Evolutionary conservation across 345 rosid genomes (phyloP), one percentile per base, ranked within the genome.

Genomic region (Laguncularia racemosa): DNA sequence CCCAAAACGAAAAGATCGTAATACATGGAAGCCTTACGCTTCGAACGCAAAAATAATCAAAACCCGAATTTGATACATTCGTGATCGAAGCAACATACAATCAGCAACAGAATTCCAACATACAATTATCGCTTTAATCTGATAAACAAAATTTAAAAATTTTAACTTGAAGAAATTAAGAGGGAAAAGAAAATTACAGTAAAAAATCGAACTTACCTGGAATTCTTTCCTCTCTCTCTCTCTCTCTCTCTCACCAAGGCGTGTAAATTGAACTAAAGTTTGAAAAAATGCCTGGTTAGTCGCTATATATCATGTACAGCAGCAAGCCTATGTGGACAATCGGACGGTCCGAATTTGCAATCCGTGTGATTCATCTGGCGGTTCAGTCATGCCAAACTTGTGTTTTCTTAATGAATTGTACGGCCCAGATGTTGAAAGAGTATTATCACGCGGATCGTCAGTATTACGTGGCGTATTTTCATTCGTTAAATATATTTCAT

Each of bases 291-390:
- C 0, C 14, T 28, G 50, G 59, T 57, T 3, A 20, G 43, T 14
- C 19, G 14, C 4, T 64, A 64, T 73, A 56, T 65, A 71, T 68
- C 47, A 21, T 20, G 28, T 9, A 11, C 55, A 43, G 40, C 16
- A 48, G 17, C 2, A 8, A 48, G 17, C 12, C 12, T 46, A 48
- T 10, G 62, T 28, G 52, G 11, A 16, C 6, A 54, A 73, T 64
- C 70, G 62, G 76, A 78, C 75, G 82, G 77, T 38, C 53, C 60
- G 1, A 71, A 57, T 63, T 16, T 23, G 60, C 61, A 65, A 71
- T 75, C 70, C 76, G 20, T 88, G 87, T 88, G 91, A 68, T 88
- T 78, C 67, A 84, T 82, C 70, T n/a, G 44, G 80, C 84, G 95
- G 83, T 59, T 16, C 18, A 0, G 13, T 71, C 60, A 16, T 15